Evolutionary conservation across 2,329 filamentous ascomycete species (phyloP).

Genomic region (Thelonectria discophora): DNA sequence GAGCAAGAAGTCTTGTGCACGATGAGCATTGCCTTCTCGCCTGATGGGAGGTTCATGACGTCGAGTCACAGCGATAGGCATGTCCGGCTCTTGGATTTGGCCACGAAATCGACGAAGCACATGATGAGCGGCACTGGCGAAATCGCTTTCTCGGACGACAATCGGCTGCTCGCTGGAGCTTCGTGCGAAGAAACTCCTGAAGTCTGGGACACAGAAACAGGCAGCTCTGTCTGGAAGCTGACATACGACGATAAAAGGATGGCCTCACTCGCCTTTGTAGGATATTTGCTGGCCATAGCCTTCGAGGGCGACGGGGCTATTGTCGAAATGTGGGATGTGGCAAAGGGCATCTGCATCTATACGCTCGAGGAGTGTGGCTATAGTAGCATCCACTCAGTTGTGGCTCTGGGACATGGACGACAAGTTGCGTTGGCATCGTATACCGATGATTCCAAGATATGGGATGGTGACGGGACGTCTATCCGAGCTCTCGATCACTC

Average conservation of each 20-base stretch:
- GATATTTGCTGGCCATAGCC: not conserved
- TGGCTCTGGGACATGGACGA: not conserved
- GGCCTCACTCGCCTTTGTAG: not conserved
- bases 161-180: not conserved
- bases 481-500: not conserved
- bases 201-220: not conserved
- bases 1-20: too few relatives aligned
- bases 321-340: constrained; percentile 6
- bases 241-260: not conserved
- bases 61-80: not conserved
- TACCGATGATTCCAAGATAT: not conserved
- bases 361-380: not conserved
- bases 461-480: not conserved
- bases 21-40: not conserved
- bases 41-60: not conserved
- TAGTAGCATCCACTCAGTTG: not conserved
- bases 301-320: fast-evolving
- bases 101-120: not conserved
- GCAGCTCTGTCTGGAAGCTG: not conserved
- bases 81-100: not conserved
- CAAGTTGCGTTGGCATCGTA: not conserved
- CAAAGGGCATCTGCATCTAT: not conserved
- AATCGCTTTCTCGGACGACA: not conserved
- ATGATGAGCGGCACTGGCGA: not conserved
- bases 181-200: not conserved